Conservation (phyloP, 495 filamentous ascomycete genomes). For the Hyaloscypha hepaticicola region DNA sequence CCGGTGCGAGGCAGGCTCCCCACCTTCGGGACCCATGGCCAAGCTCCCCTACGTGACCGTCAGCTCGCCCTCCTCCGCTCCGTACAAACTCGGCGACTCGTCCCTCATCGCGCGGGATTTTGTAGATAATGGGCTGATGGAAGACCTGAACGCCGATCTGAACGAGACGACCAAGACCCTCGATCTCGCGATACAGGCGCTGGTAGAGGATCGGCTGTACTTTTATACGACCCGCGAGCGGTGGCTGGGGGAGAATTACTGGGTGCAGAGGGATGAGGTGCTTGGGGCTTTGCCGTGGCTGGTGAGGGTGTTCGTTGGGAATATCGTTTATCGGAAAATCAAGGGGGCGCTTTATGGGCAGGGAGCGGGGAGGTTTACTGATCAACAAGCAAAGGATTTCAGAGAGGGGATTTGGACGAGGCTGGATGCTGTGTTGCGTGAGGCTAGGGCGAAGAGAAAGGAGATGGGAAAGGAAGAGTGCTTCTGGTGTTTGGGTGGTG, state of each 20-base stretch:
- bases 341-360: conserved; percentile 50
- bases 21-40: conserved; percentile 46
- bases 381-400: too few species aligned
- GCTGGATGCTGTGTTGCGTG: conserved; percentile 42
- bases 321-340: conserved; percentile 39
- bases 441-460: conserved; percentile 14
- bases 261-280: conserved; percentile 54
- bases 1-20: conserved; percentile 42
- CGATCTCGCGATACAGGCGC: conserved; percentile 51
- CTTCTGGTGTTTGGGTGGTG: conserved; percentile 59
- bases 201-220: conserved; percentile 62
- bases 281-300: conserved; percentile 42
- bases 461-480: conserved; percentile 30
- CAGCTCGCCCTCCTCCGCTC: conserved; percentile 6
- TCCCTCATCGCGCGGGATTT: conserved; percentile 51
- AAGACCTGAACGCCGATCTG: conserved; percentile 48
- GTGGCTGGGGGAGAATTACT: conserved; percentile 61
- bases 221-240: conserved; percentile 51
- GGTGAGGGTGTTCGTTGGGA: neutral
- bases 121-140: conserved; percentile 39
- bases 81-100: conserved; percentile 43
- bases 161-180: conserved; percentile 38
- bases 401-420: conserved; percentile 50
- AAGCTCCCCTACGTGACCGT: conserved; percentile 60
- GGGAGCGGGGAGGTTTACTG: conserved; percentile 52